Conservation (phyloP, 257 asterid genomes). For the Parsonsia alboflavescens region DNA sequence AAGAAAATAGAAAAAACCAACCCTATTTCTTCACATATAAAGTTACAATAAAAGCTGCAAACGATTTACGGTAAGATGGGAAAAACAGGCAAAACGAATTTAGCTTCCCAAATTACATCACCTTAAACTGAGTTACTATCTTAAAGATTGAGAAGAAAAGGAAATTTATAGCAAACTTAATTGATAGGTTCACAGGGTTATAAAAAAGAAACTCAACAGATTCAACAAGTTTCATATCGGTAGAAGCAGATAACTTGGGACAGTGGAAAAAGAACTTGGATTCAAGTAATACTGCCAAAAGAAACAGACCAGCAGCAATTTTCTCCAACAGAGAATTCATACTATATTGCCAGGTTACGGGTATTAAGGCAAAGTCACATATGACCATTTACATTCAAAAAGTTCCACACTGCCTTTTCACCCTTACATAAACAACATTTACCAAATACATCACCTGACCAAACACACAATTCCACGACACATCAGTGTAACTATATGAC, state of each 20-base stretch:
- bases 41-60: not conserved
- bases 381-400: constrained; percentile 1
- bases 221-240: not conserved
- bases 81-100: not conserved
- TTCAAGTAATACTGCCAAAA: not conserved
- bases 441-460: constrained; percentile 6
- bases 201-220: not conserved
- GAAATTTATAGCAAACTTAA: not conserved
- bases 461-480: not conserved
- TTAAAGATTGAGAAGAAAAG: not conserved
- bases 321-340: not conserved
- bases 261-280: not conserved
- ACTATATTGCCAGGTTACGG: not conserved
- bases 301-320: not conserved
- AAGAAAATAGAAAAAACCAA: no score
- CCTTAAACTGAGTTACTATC: not conserved
- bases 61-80: not conserved
- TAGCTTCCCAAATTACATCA: not conserved
- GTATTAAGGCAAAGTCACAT: not conserved
- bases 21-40: not conserved
- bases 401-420: constrained; percentile 1
- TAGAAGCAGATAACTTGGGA: not conserved
- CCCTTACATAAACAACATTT: constrained; percentile 2
- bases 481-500: not conserved
- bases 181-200: not conserved